phyloP scores from a whole-genome alignment of 139 green algal genomes.

The Nannochloris sp. region DNA sequence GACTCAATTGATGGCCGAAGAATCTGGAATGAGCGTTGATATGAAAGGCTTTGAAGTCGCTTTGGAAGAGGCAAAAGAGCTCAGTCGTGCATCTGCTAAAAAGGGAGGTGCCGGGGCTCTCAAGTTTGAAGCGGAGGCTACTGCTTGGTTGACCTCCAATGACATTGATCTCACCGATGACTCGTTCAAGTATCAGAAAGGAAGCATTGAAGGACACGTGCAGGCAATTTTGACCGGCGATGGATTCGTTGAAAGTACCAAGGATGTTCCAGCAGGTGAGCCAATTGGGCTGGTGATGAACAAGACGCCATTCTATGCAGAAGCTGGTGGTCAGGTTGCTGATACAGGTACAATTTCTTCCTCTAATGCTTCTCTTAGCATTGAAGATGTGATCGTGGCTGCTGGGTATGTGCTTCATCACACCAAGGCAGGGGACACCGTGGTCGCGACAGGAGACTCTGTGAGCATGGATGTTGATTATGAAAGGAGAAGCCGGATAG shows the following conservation, averaged over 20 bases:
- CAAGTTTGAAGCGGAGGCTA: conserved; percentile 83
- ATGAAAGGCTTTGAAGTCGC: conserved; percentile 51
- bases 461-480: conserved; percentile 72
- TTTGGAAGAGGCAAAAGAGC: conserved; percentile 78
- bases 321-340: conserved; percentile 77
- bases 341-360: conserved; percentile 58
- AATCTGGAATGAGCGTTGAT: conserved; percentile 78
- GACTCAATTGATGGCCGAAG: conserved; percentile 91
- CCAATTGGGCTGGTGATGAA: conserved; percentile 83
- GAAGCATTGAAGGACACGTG: conserved; percentile 45
- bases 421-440: background rate
- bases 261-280: conserved; percentile 21
- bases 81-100: conserved; percentile 48
- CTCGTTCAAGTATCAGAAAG: conserved; percentile 67
- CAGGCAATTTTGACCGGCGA: conserved; percentile 56
- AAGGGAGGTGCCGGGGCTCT: conserved; percentile 39
- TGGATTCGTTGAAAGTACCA: conserved; percentile 69
- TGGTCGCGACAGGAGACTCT: conserved; percentile 55
- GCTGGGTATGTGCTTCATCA: conserved; percentile 93
- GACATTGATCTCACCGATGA: conserved; percentile 68
- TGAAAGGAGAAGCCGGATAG: conserved; percentile 61
- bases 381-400: conserved; percentile 52
- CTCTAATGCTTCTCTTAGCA: conserved; percentile 13
- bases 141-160: conserved; percentile 57
- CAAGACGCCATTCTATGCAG: conserved; percentile 86